Conservation (phyloP, 148 eudicot genomes). For the Rhododendron kiyosumense region DNA sequence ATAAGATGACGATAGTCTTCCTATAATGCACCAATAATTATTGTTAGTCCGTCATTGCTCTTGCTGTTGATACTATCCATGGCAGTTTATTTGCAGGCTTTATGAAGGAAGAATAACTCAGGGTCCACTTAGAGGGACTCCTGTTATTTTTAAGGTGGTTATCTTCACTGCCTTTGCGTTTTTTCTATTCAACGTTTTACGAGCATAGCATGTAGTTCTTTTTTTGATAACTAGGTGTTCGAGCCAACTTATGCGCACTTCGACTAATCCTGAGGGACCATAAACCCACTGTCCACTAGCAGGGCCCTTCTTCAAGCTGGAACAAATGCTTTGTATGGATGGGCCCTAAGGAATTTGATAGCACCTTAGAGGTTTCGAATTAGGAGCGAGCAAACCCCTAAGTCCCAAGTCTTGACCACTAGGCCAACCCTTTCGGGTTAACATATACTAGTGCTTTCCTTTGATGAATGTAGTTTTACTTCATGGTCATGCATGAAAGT, state of each 20-base stretch:
- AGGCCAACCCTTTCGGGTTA: neutral
- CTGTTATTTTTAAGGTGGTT: constrained; percentile 76
- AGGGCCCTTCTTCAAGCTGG: no score
- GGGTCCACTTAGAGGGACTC: constrained; percentile 73
- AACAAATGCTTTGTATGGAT: no score
- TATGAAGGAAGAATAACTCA: constrained; percentile 88
- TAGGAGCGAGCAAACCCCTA: no score
- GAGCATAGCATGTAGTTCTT: neutral
- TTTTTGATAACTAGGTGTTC: neutral
- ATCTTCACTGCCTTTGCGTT: neutral
- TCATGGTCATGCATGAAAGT: neutral
- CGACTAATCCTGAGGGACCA: neutral
- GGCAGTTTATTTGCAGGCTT: constrained; percentile 70
- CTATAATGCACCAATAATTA: neutral
- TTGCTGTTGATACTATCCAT: constrained; percentile 39
- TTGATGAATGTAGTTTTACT: neutral
- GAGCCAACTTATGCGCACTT: neutral
- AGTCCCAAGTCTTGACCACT: neutral
- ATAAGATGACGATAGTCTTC: neutral
- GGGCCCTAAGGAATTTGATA: no score
- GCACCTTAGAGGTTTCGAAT: no score
- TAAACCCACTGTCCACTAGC: no score
- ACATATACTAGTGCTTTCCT: neutral
- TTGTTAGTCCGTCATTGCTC: neutral
- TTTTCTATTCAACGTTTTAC: neutral